phyloP scores from a whole-genome alignment of 2,329 filamentous ascomycete species.

The Xylaria arbuscula region DNA sequence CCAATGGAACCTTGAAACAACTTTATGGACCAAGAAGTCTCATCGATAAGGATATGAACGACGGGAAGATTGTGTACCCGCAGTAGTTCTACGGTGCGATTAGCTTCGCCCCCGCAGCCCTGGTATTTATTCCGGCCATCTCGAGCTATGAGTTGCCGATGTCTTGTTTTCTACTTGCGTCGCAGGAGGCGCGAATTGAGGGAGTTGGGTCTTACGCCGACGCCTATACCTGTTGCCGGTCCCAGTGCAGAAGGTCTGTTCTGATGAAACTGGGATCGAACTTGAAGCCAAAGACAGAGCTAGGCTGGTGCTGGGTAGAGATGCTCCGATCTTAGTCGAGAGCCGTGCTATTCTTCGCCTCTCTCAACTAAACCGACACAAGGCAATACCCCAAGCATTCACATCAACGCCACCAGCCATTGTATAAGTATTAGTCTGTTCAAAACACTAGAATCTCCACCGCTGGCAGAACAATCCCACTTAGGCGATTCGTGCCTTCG shows the following conservation, averaged over 20 bases:
- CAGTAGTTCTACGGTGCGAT: too few relatives aligned
- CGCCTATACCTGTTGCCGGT: neutral
- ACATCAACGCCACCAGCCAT: neutral
- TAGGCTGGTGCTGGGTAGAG: neutral
- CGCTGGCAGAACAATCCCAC: neutral
- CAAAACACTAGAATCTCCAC: neutral
- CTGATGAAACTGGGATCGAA: neutral
- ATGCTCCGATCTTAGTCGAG: neutral
- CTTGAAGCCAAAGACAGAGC: neutral
- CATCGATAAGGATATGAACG: too few relatives aligned
- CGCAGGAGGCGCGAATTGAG: neutral
- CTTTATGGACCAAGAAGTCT: too few relatives aligned
- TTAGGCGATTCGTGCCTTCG: neutral
- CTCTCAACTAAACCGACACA: neutral
- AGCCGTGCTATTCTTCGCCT: neutral
- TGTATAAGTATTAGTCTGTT: slow-evolving; percentile 21
- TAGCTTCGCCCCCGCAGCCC: too few relatives aligned
- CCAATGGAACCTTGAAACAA: too few relatives aligned
- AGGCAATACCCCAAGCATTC: neutral
- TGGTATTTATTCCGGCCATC: neutral
- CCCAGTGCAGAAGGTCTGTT: neutral
- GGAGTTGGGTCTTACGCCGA: neutral
- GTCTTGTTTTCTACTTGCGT: neutral
- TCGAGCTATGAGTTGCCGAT: neutral
- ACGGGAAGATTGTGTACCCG: too few relatives aligned